Base-by-base conservation (phyloP, 2,329 filamentous ascomycete species). In the Sclerotinia glacialis region DNA sequence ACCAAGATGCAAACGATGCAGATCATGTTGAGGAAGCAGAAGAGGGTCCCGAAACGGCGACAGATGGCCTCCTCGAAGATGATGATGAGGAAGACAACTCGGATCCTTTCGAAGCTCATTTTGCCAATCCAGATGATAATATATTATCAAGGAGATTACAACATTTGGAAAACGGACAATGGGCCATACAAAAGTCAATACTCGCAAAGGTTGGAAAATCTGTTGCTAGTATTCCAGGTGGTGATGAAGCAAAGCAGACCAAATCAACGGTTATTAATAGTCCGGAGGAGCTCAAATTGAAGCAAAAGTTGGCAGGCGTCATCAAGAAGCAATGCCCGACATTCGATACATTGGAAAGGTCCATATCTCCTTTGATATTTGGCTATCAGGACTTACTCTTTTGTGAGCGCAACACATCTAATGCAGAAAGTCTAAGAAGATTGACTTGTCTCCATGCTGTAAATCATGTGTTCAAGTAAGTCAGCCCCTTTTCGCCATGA, bases 401-500 rank as follows among this genome's bases (percentile, higher is more conserved):
- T 74, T 91, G 89, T 66, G 86, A 87, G 63, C 85, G 94, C 53
- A 91, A 85, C 0, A 78, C 88, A 1, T 80, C 83, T 21, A 95
- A 94, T 74, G 85, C 91, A 0, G 81, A 84, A 28, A 83, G 82
- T 5, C 77, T 98, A 59, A 87, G 92, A 61, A 86, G 88, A 50
- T 80, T 97, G 62, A 83, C 87, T 21, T 92, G 90, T 72, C 81
- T 97, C 1, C 95, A 99, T 78, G 89, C 89, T 3, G 81, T 98
- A 16, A 98, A 98, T 76, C 95, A 98, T 76, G 83, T 98, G 50
- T 88, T 96, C 78, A 97, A 97, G 86, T 88, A 76, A 76, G 84
- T 75, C 16, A 18, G 40, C 5, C 34, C 54, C 7, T 50, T 16
- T 52, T 31, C 7, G 18, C 31, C 37, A 9, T 46, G n/a, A 42